Evolutionary conservation across 1,284 basidiomycete species (phyloP), one percentile per base, ranked within the genome.

Genomic region (Austroboletus niveus): DNA sequence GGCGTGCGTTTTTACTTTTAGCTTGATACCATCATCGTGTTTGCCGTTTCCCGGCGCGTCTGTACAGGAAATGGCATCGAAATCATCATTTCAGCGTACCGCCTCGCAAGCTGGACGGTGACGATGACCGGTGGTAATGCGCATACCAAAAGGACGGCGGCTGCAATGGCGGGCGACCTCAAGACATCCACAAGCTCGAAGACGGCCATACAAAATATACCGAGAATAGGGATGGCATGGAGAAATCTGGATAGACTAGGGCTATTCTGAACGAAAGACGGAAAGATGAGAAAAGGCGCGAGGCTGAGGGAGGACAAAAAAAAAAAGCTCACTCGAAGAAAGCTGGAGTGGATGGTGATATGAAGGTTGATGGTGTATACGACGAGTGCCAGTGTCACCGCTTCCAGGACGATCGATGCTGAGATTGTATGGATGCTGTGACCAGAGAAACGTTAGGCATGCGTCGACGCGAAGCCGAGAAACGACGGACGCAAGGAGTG

Each of bases 341-440:
- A 55, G 10, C 47, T 49, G 15, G 38, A 36, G 22, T 57, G 56
- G 45, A 56, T 42, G 14, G 43, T 50, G 36, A 64, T 45, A 29
- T 69, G 62, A 47, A 67, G 60, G 27, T 56, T 69, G 40, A 70
- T 57, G 2, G 65, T 67, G 34, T 70, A 69, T 8, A 67, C 46
- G 24, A 67, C 38, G n/a, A 70, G 62, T 8, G 56, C 59, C 30
- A 67, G 52, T 12, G 65, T 67, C 32, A 51, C 43, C n/a, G 57
- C 52, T 38, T 38, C 54, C 11, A 70, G 42, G 15, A 42, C 43
- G 9, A 40, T 48, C 7, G 64, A 64, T 24, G 56, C 53, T 34
- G 61, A 63, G 15, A 64, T 48, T 0, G 55, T 46, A 40, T 65
- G 63, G 43, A 68, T 14, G 8, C 65, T 66, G 20, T 48, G 39